Evolutionary conservation across 345 rosid genomes (phyloP).

Genomic region (Hibiscus syriacus): DNA sequence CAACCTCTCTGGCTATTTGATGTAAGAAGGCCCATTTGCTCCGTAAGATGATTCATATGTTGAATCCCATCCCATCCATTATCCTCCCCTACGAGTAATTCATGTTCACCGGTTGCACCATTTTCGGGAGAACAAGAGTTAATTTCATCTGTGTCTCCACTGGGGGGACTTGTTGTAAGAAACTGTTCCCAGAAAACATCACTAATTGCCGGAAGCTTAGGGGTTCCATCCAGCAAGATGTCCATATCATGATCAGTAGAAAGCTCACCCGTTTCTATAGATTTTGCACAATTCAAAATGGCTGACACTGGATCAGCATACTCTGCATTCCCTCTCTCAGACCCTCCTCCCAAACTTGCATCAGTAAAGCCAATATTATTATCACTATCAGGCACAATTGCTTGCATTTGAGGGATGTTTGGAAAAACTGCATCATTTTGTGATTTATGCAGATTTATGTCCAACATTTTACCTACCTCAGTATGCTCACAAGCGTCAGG

Average conservation of each 20-base stretch:
- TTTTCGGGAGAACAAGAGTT: background rate
- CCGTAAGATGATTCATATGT: slow-evolving; percentile 51
- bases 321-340: background rate
- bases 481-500: no score
- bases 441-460: background rate
- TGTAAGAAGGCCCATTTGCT: slow-evolving; percentile 66
- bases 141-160: background rate
- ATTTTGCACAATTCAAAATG: background rate
- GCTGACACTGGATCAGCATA: background rate
- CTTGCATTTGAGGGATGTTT: background rate
- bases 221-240: background rate
- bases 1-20: slow-evolving; percentile 35
- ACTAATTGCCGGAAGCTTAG: background rate
- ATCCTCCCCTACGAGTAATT: slow-evolving; percentile 15
- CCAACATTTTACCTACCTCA: no score
- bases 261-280: background rate
- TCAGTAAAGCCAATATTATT: background rate
- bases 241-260: background rate
- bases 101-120: slow-evolving; percentile 23
- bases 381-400: background rate
- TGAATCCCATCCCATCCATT: slow-evolving; percentile 38
- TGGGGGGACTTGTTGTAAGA: background rate
- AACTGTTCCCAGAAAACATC: background rate
- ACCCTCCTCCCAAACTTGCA: background rate
- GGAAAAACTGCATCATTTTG: background rate